phyloP scores from a whole-genome alignment of 441 rosid genomes.

The Bruguiera hainesii region DNA sequence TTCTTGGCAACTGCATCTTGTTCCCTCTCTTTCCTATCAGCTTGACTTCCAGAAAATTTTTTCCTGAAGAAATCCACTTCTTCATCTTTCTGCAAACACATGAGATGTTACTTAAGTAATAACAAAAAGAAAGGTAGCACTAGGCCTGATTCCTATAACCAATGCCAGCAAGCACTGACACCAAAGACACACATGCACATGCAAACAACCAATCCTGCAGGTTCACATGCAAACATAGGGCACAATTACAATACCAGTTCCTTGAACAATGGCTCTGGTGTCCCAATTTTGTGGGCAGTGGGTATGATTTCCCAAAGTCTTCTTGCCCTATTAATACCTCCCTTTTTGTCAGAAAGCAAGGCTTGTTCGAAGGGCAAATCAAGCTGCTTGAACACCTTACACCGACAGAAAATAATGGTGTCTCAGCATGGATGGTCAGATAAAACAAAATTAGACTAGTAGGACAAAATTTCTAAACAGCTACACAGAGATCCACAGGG shows the following conservation, averaged over 20 bases:
- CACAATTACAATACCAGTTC: conserved; percentile 51
- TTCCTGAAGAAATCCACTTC: conserved; percentile 62
- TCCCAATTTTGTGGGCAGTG: conserved; percentile 68
- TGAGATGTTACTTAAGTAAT: conserved; percentile 16
- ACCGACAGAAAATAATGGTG: conserved; percentile 20
- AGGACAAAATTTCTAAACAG: background rate
- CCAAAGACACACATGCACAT: background rate
- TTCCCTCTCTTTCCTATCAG: conserved; percentile 67
- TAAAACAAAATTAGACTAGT: background rate
- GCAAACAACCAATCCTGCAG: background rate
- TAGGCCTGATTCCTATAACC: background rate
- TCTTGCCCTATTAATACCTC: conserved; percentile 56
- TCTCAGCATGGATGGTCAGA: conserved; percentile 13
- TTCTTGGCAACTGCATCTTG: conserved; percentile 76
- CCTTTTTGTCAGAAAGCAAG: conserved; percentile 67
- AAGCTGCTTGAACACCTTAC: conserved; percentile 86
- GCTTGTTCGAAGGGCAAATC: conserved; percentile 57
- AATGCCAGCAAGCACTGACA: background rate
- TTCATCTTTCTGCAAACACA: conserved; percentile 57
- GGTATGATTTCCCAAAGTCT: conserved; percentile 83
- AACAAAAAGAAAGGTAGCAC: conserved; percentile 1
- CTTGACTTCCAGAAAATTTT: conserved; percentile 93
- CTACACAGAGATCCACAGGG: conserved; percentile 5
- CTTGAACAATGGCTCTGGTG: conserved; percentile 79
- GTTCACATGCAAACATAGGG: conserved; percentile 6